These are phyloP conservation scores for Solanum lycopersicoides DNA, from an alignment of 257 asterid genomes.

Conservation along the genomic window DNA sequence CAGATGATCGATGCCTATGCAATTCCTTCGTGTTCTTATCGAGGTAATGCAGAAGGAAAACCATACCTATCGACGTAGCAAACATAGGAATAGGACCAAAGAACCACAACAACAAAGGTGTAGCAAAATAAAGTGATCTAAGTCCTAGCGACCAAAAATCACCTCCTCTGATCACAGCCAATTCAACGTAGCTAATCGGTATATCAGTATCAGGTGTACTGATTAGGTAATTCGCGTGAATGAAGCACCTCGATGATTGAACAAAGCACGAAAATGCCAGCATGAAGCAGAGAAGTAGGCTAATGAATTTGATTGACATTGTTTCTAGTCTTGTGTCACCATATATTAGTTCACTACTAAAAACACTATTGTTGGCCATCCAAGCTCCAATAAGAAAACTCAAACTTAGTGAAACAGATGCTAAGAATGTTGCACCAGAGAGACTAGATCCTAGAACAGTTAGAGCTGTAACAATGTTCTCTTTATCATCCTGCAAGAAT, in stretches of 20 bases:
- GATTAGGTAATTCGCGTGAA: constrained; percentile 39
- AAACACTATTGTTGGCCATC: constrained; percentile 31
- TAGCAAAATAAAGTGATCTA: constrained; percentile 40
- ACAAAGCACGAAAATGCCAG: constrained; percentile 39
- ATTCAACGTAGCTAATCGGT: constrained; percentile 21
- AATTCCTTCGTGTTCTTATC: not conserved
- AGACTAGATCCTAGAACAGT: constrained; percentile 10
- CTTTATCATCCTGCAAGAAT: not conserved
- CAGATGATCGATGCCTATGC: not conserved
- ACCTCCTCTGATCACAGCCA: constrained; percentile 28
- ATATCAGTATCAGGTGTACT: constrained; percentile 38
- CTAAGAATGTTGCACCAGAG: constrained; percentile 34
- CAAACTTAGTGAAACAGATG: constrained; percentile 36
- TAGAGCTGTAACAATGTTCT: constrained; percentile 1
- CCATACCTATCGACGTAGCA: not conserved
- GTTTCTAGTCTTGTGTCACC: constrained; percentile 27
- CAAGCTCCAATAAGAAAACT: constrained; percentile 43
- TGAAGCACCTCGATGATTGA: constrained; percentile 23
- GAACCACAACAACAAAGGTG: constrained; percentile 41
- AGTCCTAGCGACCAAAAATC: constrained; percentile 42
- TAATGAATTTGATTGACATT: constrained; percentile 23
- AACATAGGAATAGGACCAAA: constrained; percentile 41
- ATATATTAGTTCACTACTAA: constrained; percentile 20
- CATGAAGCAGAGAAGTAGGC: constrained; percentile 21
- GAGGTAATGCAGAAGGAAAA: not conserved